Base-by-base conservation (phyloP, 2,329 filamentous ascomycete genomes). In the Neofusicoccum ribis region DNA sequence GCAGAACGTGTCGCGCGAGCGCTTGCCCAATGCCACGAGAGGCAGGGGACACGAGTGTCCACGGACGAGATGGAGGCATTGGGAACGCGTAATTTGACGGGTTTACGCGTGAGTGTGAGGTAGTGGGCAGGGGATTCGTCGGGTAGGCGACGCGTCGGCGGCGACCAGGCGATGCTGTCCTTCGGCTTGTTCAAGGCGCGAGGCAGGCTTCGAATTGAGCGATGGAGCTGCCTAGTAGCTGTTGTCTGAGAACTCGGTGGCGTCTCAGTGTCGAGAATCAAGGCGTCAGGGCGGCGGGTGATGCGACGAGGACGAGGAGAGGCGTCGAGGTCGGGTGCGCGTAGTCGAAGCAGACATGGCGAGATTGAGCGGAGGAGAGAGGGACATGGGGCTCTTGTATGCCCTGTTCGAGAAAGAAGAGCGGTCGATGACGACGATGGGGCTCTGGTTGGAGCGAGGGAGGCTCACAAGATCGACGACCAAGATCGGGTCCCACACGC, bases 1-100 rank as follows among this genome's bases (percentile, higher is more conserved):
- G 76, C 7, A 90, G 78, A 6, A 90, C 76, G 64, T 84, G 82
- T 59, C 86, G 82, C 1, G 86, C 84, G 34, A 90, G 77, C 47
- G 86, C 84, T 67, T 88, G 84, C 15, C 87, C 88, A 69, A 90
- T 86, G 68, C 88, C 88, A 68, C 86, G 80, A 7, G 86, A 89
- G 36, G 87, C 83, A 2, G 88, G 88, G 12, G 83, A 84, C 5
- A 86, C 79, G 17, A 87, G 73, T 15, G 78, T 77, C 81, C 82
- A 84, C 14, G 81, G 81, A 11, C 44, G 31, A 3, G 56, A 66
- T 6, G 58, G 37, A 12, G 36, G 37, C 39, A 49, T 44, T 2
- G 20, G 6, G 7, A 11, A 3, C 36, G 31, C n/a, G 50, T 15
- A 14, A 5, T n/a, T 17, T 17, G 41, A 7, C 15, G 41, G 14